Percentiles rank a stretch among this genome's conserved stretches.
Evolutionary conservation across 306 rosid species (phyloP).

Genomic region (Prunus fruticosa): DNA sequence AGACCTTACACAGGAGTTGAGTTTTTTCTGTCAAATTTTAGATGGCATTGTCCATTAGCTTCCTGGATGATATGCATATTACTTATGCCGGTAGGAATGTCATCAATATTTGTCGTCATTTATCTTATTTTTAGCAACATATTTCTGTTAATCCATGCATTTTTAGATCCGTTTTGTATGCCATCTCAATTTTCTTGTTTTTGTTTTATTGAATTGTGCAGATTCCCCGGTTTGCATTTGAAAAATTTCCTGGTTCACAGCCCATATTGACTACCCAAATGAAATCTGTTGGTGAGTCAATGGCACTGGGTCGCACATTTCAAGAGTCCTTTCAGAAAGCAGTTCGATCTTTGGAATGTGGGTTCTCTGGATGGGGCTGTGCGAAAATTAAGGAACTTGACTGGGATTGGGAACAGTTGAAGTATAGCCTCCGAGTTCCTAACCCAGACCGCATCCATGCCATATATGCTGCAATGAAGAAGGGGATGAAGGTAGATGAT

Average conservation of each 20-base stretch:
- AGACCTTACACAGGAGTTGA: not conserved
- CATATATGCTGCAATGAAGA: constrained; percentile 90
- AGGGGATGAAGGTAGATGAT: constrained; percentile 85
- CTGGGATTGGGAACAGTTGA: constrained; percentile 82
- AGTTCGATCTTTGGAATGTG: constrained; percentile 82
- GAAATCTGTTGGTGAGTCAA: constrained; percentile 97
- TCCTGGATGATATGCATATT: not conserved
- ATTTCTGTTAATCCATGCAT: not conserved
- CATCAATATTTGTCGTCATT: not conserved
- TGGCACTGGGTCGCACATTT: constrained; percentile 93
- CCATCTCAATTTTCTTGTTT: not conserved
- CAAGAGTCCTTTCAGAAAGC: constrained; percentile 98
- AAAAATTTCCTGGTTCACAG: constrained; percentile 97
- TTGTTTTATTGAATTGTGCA: constrained; percentile 38
- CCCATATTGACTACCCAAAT: constrained; percentile 92
- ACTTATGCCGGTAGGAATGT: not conserved
- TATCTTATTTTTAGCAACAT: no score
- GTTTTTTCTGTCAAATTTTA: not conserved
- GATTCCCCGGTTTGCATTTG: constrained; percentile 97
- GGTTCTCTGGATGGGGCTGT: constrained; percentile 92
- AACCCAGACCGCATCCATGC: constrained; percentile 93
- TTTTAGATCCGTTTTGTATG: not conserved
- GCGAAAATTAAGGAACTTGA: constrained; percentile 71
- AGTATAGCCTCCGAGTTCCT: constrained; percentile 89
- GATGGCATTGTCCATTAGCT: not conserved